Evolutionary conservation across 306 rosid genomes (phyloP), one percentile per base, ranked within the genome.

Genomic region (Lupinus albus): DNA sequence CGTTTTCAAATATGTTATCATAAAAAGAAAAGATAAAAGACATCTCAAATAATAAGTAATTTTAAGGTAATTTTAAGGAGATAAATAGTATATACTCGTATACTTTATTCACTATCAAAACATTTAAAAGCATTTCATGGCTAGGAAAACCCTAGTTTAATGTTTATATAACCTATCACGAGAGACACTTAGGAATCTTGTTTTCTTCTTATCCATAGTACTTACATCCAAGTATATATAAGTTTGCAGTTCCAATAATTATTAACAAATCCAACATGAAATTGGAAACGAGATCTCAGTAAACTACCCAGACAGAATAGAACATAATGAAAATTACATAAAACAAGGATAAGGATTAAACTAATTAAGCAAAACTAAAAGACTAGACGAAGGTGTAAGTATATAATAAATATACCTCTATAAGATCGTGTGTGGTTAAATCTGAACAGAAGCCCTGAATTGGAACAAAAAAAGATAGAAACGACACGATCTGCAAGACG

Each of bases 351-450:
- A 15, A 3, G 35, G 6, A 30, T 30, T 30, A 30, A 32, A 32
- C 5, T 25, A 25, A 25, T 25, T 0, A 25, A 25, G 28, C 28
- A 25, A 25, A 25, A 25, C 3, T 25, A 25, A 25, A 25, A 25
- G 28, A 25, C 28, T 25, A 25, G 28, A 25, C 3, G 28, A 25
- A 25, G 28, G 28, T 25, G 28, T 2, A 25, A 25, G 28, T 25
- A 25, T 25, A 25, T 25, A 53, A 3, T 8, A 6, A 21, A 8
- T 6, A 20, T 73, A 63, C 71, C 77, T 73, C 48, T n/a, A n/a
- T n/a, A n/a, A n/a, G n/a, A n/a, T n/a, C n/a, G n/a, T n/a, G n/a
- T n/a, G n/a, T n/a, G n/a, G n/a, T n/a, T n/a, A n/a, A n/a, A n/a
- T n/a, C n/a, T n/a, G n/a, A n/a, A 55, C 6, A 42, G 11, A 51